These are phyloP conservation scores for Phytophthora pini DNA, from an alignment of 352 stramenopile species.

Conservation along the genomic window DNA sequence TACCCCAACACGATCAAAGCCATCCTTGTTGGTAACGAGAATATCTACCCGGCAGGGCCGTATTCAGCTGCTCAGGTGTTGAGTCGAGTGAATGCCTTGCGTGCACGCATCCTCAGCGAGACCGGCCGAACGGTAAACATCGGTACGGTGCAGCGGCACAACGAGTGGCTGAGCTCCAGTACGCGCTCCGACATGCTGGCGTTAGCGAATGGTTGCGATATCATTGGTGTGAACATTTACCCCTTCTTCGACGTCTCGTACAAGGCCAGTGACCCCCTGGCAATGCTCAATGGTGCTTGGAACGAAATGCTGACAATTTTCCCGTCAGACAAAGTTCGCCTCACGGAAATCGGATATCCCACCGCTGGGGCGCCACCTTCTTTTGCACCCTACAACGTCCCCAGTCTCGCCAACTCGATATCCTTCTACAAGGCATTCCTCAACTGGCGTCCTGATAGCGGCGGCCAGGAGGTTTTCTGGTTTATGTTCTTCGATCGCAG, in stretches of 20 bases:
- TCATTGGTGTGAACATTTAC: conserved; percentile 85
- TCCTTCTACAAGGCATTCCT: conserved; percentile 69
- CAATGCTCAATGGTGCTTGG: conserved; percentile 68
- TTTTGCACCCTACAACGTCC: conserved; percentile 51
- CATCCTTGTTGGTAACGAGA: conserved; percentile 81
- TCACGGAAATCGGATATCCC: conserved; percentile 74
- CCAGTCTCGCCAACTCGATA: conserved; percentile 55
- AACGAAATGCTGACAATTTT: conserved; percentile 59
- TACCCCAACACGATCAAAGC: conserved; percentile 64
- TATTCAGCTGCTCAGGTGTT: conserved; percentile 54
- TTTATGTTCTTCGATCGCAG: conserved; percentile 83
- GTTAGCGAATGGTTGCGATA: conserved; percentile 63
- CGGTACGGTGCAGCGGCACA: conserved; percentile 75
- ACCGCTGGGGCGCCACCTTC: conserved; percentile 45
- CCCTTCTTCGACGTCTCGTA: conserved; percentile 78
- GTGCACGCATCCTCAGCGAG: conserved; percentile 28
- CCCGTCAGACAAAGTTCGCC: conserved; percentile 53
- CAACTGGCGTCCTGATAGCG: conserved; percentile 58
- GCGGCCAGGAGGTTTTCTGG: conserved; percentile 72
- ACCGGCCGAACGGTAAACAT: conserved; percentile 52
- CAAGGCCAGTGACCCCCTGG: conserved; percentile 44
- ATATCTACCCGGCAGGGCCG: conserved; percentile 53
- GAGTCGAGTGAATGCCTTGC: conserved; percentile 40
- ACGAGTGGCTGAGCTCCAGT: conserved; percentile 58
- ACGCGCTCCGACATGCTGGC: conserved; percentile 45